Evolutionary conservation across 352 stramenopile genomes (phyloP), one percentile per base, ranked within the genome.

Genomic region (Peronospora tabacina): DNA sequence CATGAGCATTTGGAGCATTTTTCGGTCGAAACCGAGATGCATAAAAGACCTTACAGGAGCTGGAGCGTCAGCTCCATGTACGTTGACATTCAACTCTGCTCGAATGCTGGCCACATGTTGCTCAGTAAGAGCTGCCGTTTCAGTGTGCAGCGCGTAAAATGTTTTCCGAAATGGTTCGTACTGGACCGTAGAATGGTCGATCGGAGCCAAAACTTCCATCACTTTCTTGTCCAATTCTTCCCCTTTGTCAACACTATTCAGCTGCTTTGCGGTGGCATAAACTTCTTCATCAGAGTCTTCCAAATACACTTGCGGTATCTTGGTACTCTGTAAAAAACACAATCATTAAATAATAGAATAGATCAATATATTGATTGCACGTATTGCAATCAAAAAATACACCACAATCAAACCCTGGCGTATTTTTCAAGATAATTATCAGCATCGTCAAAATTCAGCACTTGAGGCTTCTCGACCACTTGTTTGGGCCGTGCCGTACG

Each of bases 161-260:
- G 42, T 36, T 55, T 87, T 93, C 5, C 79, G 68, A 59, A 95
- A 95, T 15, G 78, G 41, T 59, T 94, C 82, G 46, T 96, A 96
- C 34, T 66, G 22, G 32, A 94, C 72, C 12, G 41, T 61, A 0
- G 61, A 58, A 52, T 94, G 82, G 44, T 94, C 67, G 8, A 94
- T 37, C 7, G 84, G 77, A 7, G 63, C 54, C 12, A 96, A 63
- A 22, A 72, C 74, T 52, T 94, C 80, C 55, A 95, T 92, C 8
- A 62, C 57, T 54, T 79, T 75, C 45, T 85, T 85, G 13, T 39
- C 34, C 38, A 58, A 56, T 1, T 69, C 62, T 30, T 76, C 63
- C 7, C 52, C 40, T n/a, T 41, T 40, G 1, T 72, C 53, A 8
- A 10, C 51, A 16, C 42, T 47, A 10, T 85, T 73, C 1, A 75